These are phyloP conservation scores for Vitis labrusca DNA, from an alignment of 164 flowering plant genomes.

Conservation along the genomic window DNA sequence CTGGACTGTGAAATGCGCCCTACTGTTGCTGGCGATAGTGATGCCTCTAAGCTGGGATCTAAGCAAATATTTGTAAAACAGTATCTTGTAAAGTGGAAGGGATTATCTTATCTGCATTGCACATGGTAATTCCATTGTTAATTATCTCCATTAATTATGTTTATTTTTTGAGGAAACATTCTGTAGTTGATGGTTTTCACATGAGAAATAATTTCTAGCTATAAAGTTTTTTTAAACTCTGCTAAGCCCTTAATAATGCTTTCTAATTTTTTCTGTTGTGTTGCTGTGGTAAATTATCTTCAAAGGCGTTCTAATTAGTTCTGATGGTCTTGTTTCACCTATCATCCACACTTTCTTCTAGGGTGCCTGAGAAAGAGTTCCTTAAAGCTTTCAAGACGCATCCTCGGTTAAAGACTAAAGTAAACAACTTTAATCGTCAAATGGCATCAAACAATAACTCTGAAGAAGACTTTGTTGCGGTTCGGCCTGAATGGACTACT, in stretches of 20 bases:
- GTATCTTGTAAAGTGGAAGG: slow-evolving; percentile 98
- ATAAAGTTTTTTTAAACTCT: background rate
- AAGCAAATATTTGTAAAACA: slow-evolving; percentile 93
- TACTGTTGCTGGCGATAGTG: slow-evolving; percentile 68
- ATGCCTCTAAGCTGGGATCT: slow-evolving; percentile 76
- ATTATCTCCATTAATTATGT: background rate
- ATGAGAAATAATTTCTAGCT: background rate
- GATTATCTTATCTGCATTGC: slow-evolving; percentile 92
- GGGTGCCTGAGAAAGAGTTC: slow-evolving; percentile 96
- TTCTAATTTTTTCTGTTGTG: background rate
- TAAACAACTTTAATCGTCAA: slow-evolving; percentile 82
- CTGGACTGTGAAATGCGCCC: slow-evolving; percentile 96
- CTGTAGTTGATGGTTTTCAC: background rate
- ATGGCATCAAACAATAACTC: slow-evolving; percentile 52
- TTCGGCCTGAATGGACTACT: slow-evolving; percentile 97
- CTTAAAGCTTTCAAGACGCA: slow-evolving; percentile 77
- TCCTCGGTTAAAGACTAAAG: slow-evolving; percentile 83
- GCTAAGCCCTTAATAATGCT: too few species aligned
- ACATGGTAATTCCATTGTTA: slow-evolving; percentile 60
- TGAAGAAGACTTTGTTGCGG: slow-evolving; percentile 86
- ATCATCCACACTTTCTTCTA: slow-evolving; percentile 19
- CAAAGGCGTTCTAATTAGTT: background rate
- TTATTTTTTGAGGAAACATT: background rate
- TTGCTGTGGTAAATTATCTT: background rate
- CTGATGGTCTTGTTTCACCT: slow-evolving; percentile 1